Conservation (phyloP, 2,329 filamentous ascomycete genomes). For the Davidsoniella australis region DNA sequence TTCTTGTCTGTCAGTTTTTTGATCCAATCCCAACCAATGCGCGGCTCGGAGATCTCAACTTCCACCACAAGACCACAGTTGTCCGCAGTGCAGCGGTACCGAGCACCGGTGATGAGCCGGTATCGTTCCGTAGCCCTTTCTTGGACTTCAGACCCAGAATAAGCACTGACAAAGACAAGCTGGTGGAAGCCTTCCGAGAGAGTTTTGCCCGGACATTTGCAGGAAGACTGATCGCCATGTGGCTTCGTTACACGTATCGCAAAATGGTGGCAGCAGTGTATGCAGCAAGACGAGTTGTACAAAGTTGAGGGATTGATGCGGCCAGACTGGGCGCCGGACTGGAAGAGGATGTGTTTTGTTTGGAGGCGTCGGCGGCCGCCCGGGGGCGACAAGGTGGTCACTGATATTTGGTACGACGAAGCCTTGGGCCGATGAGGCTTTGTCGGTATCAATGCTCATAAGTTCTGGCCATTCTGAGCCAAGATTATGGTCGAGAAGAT, state of each 20-base stretch:
- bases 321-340: constrained; percentile 10
- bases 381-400: constrained; percentile 7
- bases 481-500: constrained; percentile 14
- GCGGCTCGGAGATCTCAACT: constrained; percentile 32
- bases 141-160: constrained; percentile 6
- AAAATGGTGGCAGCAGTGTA: constrained; percentile 12
- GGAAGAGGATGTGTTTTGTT: constrained; percentile 11
- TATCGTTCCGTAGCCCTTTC: constrained; percentile 7
- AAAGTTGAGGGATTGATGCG: neutral
- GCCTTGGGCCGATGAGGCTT: constrained; percentile 5
- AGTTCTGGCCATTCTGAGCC: constrained; percentile 13
- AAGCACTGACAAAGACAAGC: constrained; percentile 7
- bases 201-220: constrained; percentile 9
- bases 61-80: constrained; percentile 11
- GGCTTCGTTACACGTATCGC: constrained; percentile 3
- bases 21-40: constrained; percentile 27
- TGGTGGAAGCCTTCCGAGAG: constrained; percentile 12
- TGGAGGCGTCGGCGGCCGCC: constrained; percentile 7
- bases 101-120: constrained; percentile 11
- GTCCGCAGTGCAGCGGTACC: constrained; percentile 11
- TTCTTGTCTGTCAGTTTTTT: constrained; percentile 27
- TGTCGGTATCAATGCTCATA: constrained; percentile 7
- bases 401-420: constrained; percentile 1
- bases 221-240: constrained; percentile 9
- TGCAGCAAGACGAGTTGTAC: constrained; percentile 10